Evolutionary conservation across 768 basidiomycete species (phyloP).

Genomic region (Trametes gibbosa): DNA sequence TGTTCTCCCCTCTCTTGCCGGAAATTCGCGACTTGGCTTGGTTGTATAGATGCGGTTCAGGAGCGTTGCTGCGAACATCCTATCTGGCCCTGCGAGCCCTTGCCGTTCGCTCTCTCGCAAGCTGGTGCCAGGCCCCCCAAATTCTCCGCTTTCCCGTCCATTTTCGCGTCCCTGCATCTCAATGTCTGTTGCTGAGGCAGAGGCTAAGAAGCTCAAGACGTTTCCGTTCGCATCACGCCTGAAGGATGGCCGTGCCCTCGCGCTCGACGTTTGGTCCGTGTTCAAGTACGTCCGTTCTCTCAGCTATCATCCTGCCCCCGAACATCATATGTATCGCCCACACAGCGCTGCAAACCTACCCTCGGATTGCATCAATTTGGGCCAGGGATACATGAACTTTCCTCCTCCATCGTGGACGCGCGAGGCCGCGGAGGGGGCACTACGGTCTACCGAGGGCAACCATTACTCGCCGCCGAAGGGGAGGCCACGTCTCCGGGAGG

Average conservation of each 20-base stretch:
- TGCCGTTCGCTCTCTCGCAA: no score
- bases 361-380: conserved; percentile 88
- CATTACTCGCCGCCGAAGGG: conserved; percentile 92
- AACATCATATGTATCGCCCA: neutral
- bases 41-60: no score
- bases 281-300: conserved; percentile 56
- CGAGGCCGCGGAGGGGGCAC: conserved; percentile 66
- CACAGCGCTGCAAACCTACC: conserved; percentile 85
- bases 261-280: conserved; percentile 86
- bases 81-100: neutral
- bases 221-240: conserved; percentile 66
- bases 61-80: no score
- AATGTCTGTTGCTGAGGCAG: neutral
- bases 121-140: no score
- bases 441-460: conserved; percentile 59
- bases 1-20: no score
- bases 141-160: neutral
- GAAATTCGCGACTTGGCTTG: no score
- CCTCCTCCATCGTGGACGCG: conserved; percentile 76
- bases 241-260: conserved; percentile 71
- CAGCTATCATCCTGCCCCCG: neutral
- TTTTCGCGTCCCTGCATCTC: neutral
- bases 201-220: neutral
- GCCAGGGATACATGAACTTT: conserved; percentile 90
- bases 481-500: conserved; percentile 81